Conservation (phyloP, 495 filamentous ascomycete genomes). For the Xylaria palmicola region DNA sequence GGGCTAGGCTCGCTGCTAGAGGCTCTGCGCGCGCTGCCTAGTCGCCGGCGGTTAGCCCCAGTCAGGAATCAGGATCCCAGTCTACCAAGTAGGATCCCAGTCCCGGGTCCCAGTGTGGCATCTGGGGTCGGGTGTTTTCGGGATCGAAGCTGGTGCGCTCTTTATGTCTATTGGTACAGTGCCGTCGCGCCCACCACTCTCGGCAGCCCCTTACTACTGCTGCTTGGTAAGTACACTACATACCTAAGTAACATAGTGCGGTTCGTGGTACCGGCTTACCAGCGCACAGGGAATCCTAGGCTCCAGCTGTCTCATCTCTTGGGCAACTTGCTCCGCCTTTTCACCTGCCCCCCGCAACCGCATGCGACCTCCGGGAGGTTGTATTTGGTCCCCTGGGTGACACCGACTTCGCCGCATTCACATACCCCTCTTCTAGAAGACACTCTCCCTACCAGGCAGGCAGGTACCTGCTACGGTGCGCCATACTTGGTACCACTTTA, state of each 20-base stretch:
- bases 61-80: too few species aligned
- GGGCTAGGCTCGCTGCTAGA: not conserved
- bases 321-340: not conserved
- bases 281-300: not conserved
- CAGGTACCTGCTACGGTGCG: too few species aligned
- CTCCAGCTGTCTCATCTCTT: not conserved
- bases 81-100: too few species aligned
- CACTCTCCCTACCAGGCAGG: too few species aligned
- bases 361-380: not conserved
- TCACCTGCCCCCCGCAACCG: not conserved
- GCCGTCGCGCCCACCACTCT: too few species aligned
- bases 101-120: not conserved
- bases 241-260: too few species aligned
- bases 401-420: not conserved
- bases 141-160: not conserved
- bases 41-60: too few species aligned
- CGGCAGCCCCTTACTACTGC: too few species aligned
- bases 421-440: too few species aligned
- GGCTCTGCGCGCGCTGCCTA: constrained; percentile 2
- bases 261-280: not conserved
- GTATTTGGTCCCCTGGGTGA: not conserved
- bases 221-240: too few species aligned
- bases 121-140: constrained; percentile 8
- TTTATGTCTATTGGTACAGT: constrained; percentile 3
- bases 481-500: too few species aligned